phyloP scores from a whole-genome alignment of 2,329 filamentous ascomycete genomes.

The Huntiella abstrusa region DNA sequence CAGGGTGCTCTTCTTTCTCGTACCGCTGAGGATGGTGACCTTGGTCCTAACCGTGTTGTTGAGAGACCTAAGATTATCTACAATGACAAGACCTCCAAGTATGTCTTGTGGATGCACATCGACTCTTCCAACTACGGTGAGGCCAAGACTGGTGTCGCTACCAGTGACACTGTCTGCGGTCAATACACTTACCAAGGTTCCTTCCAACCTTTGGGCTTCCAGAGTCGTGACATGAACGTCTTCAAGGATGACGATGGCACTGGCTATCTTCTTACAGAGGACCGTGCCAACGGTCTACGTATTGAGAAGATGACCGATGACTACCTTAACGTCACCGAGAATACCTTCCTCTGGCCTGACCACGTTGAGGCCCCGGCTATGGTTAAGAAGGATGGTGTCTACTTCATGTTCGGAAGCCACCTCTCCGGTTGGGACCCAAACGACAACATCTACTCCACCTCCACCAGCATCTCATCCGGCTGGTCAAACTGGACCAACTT shows the following conservation, averaged over 20 bases:
- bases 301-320: constrained; percentile 37
- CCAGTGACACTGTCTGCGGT: constrained; percentile 38
- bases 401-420: constrained; percentile 46
- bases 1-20: constrained; percentile 38
- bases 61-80: constrained; percentile 52
- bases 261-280: constrained; percentile 43
- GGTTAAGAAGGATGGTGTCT: constrained; percentile 38
- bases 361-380: constrained; percentile 44
- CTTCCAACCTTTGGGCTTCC: constrained; percentile 19
- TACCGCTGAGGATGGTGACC: constrained; percentile 29
- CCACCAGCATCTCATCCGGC: constrained; percentile 35
- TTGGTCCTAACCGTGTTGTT: constrained; percentile 42
- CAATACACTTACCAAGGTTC: constrained; percentile 26
- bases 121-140: constrained; percentile 42
- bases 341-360: constrained; percentile 32
- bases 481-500: constrained; percentile 45
- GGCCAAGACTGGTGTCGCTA: constrained; percentile 46
- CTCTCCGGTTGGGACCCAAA: constrained; percentile 40
- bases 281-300: constrained; percentile 37
- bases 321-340: constrained; percentile 31
- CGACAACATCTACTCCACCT: constrained; percentile 44
- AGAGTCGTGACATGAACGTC: constrained; percentile 37
- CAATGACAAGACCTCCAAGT: constrained; percentile 43
- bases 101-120: constrained; percentile 53
- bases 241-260: constrained; percentile 43